Percentiles rank a stretch among this genome's conserved stretches.
phyloP scores from a whole-genome alignment of 352 stramenopile species.

The Pythium phragmitis region DNA sequence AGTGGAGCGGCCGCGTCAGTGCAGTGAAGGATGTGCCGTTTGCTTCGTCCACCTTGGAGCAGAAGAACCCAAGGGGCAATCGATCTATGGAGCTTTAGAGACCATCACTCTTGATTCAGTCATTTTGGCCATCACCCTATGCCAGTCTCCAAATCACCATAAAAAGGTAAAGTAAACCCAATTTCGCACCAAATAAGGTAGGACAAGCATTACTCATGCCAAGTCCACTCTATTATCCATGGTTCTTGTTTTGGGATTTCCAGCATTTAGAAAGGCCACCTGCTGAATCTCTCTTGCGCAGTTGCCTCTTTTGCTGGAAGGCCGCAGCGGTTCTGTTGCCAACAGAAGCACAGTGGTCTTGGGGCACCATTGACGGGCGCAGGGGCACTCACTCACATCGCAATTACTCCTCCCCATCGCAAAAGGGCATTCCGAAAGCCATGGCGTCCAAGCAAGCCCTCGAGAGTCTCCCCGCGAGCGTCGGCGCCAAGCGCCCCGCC shows the following conservation, averaged over 20 bases:
- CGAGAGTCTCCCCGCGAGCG: not conserved
- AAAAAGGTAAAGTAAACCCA: not conserved
- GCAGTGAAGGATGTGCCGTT: not conserved
- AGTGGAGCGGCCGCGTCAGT: not conserved
- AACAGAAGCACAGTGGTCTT: not conserved
- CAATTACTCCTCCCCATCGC: not conserved
- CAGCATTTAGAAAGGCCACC: not conserved
- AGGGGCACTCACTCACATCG: not conserved
- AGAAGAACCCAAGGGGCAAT: conserved; percentile 4
- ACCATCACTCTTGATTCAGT: conserved; percentile 12
- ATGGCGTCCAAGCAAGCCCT: not conserved
- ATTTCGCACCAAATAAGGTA: not conserved
- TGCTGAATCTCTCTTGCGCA: conserved; percentile 14
- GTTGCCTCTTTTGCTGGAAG: conserved; percentile 20
- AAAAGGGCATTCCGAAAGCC: not conserved
- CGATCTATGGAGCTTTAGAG: not conserved
- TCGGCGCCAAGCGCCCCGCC: conserved; percentile 11
- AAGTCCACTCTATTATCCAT: not conserved
- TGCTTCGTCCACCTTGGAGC: not conserved
- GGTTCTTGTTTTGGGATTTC: conserved; percentile 2
- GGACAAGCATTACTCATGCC: conserved; percentile 2
- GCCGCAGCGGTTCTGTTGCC: not conserved
- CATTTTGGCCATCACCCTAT: conserved; percentile 3
- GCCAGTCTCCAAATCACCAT: not conserved
- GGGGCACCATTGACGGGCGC: not conserved